A percentile compares a stretch with the other conserved stretches of the same genome.
phyloP scores from a whole-genome alignment of 23 red algal genomes.

The Agarophyton chilense region DNA sequence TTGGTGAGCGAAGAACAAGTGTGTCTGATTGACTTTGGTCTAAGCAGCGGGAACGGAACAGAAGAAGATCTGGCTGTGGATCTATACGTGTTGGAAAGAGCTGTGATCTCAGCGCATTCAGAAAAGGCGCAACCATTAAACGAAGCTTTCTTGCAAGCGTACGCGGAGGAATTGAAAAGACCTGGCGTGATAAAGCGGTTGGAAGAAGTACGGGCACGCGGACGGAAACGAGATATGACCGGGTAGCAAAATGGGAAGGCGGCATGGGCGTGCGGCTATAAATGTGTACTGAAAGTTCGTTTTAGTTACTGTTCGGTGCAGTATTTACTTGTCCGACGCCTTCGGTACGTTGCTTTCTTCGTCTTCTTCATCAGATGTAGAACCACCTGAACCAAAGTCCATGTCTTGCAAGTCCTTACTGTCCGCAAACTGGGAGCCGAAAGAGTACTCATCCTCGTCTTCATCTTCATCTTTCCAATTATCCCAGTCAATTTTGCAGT shows the following conservation, averaged over 20 bases:
- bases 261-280: not conserved
- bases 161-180: constrained; percentile 6
- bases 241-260: constrained; percentile 19
- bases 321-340: constrained; percentile 23
- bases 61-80: constrained; percentile 92
- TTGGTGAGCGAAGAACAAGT: constrained; percentile 20
- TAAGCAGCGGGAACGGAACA: constrained; percentile 50
- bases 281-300: not conserved
- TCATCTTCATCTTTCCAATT: constrained; percentile 96
- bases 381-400: constrained; percentile 60
- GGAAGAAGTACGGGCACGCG: constrained; percentile 68
- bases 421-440: constrained; percentile 64
- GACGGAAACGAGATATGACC: constrained; percentile 71
- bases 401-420: constrained; percentile 69
- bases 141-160: constrained; percentile 40
- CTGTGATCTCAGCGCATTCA: constrained; percentile 60
- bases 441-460: constrained; percentile 87
- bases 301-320: constrained; percentile 25
- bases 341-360: not conserved
- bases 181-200: constrained; percentile 56
- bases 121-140: constrained; percentile 44
- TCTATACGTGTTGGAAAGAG: constrained; percentile 82
- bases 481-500: constrained; percentile 97
- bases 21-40: constrained; percentile 82
- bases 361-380: constrained; percentile 63